Evolutionary conservation across 768 basidiomycete species (phyloP), one percentile per base, ranked within the genome.

Genomic region (Amanita exitialis): DNA sequence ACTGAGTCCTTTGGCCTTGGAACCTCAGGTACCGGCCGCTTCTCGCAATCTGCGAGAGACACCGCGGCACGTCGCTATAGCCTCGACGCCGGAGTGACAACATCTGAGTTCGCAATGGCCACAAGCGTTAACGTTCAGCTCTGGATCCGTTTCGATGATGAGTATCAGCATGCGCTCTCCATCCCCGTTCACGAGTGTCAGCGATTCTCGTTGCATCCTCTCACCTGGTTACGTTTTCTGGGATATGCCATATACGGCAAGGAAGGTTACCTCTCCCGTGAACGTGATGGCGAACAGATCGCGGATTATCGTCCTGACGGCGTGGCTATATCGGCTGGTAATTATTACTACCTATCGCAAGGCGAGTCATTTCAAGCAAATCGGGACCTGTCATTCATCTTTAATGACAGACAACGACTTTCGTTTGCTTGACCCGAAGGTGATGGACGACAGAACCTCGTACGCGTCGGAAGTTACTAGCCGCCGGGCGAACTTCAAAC

Each of bases 371-470:
- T 47, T 53, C 28, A 15, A 28, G 44, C 43, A 15, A 41, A 2
- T 30, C 25, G 36, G 39, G 52, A 28, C 36, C 30, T 28, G 37
- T 47, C 37, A 28, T 23, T 42, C 38, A 48, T 35, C 38, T 41
- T 48, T 25, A 28, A 28, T 41, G 46, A n/a, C 41, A 41, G 35
- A 45, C 43, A 44, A 44, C 23, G 28, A 18, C 30, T 30, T 34
- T 34, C 4, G 23, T 43, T 45, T 53, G 35, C 47, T 57, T 36
- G 56, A 57, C 34, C 54, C 51, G 18, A 30, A 49, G 39, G 12
- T 41, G 46, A 57, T 55, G 54, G 46, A 52, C 28, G 56, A 53
- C 42, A 55, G 56, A 47, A 57, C 56, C 12, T 42, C 41, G 10
- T 32, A 61, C 54, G 7, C 57, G 58, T 21, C 57, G 55, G 36